Conservation (phyloP, 2,329 filamentous ascomycete genomes). For the Phialocephala subalpina region DNA sequence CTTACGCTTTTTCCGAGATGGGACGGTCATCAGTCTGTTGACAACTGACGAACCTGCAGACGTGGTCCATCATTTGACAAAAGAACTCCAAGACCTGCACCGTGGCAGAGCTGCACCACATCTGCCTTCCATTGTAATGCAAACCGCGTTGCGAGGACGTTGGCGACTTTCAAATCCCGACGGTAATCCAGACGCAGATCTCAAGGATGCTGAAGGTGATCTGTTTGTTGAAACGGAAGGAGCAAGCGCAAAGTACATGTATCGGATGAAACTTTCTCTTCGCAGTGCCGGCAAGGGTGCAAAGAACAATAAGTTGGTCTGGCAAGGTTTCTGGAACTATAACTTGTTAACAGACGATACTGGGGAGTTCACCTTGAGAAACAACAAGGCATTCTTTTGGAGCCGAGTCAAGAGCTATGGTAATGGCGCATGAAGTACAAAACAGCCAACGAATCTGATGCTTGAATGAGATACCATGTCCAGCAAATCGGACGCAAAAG, state of each 20-base stretch:
- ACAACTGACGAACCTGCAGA: constrained; percentile 85
- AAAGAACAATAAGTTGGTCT: constrained; percentile 85
- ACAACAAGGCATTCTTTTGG: constrained; percentile 72
- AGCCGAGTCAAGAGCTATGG: constrained; percentile 72
- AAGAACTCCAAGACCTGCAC: constrained; percentile 64
- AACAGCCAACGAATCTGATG: constrained; percentile 2
- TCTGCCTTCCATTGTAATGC: constrained; percentile 65
- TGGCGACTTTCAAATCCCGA: constrained; percentile 62
- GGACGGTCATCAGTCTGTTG: constrained; percentile 80
- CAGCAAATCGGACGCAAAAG: background rate
- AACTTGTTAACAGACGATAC: constrained; percentile 91
- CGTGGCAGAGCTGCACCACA: constrained; percentile 41
- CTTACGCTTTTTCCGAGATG: constrained; percentile 92
- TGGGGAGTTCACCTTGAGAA: constrained; percentile 76
- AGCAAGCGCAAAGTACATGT: constrained; percentile 79
- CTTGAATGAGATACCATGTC: background rate
- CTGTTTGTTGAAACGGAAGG: constrained; percentile 89
- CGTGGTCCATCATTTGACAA: constrained; percentile 84
- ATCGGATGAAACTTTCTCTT: constrained; percentile 80
- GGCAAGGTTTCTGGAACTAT: constrained; percentile 92
- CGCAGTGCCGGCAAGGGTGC: constrained; percentile 68
- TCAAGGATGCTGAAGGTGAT: constrained; percentile 66
- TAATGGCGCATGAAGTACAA: constrained; percentile 41
- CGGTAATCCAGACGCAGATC: constrained; percentile 40
- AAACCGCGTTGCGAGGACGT: constrained; percentile 69